These are phyloP conservation scores for Sphenostylis stenocarpa DNA, from an alignment of 306 rosid species.

Conservation along the genomic window DNA sequence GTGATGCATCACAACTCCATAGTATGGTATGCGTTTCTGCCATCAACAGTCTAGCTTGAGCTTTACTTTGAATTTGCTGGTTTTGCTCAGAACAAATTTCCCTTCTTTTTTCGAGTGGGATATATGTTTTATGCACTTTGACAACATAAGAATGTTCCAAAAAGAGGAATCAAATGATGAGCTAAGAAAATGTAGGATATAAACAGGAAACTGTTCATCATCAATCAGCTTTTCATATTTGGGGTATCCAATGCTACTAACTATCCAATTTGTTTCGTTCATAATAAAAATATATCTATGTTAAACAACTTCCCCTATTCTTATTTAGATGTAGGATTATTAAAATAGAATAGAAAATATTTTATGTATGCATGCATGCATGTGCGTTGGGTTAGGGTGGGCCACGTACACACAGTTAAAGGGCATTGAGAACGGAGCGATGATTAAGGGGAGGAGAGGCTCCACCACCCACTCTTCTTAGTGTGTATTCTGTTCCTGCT, in stretches of 20 bases:
- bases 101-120: constrained; percentile 36
- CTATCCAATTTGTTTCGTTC: not conserved
- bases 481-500: too few species aligned
- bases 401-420: constrained; percentile 9
- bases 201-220: not conserved
- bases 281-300: not conserved
- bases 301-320: not conserved
- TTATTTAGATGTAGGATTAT: too few species aligned
- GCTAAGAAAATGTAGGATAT: not conserved
- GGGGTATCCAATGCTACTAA: constrained; percentile 41
- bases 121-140: constrained; percentile 25
- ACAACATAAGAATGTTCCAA: constrained; percentile 48
- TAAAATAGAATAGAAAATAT: too few species aligned
- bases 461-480: not conserved
- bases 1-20: not conserved
- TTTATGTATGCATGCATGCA: too few species aligned
- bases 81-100: constrained; percentile 16
- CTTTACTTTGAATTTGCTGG: constrained; percentile 6
- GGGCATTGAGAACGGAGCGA: not conserved
- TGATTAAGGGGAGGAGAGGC: constrained; percentile 18
- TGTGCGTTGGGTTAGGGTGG: not conserved
- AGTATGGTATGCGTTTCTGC: too few species aligned
- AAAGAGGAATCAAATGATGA: constrained; percentile 25
- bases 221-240: constrained; percentile 21
- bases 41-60: not conserved